Evolutionary conservation across 805 yeast species (phyloP).

Genomic region (Limtongozyma cylindracea): DNA sequence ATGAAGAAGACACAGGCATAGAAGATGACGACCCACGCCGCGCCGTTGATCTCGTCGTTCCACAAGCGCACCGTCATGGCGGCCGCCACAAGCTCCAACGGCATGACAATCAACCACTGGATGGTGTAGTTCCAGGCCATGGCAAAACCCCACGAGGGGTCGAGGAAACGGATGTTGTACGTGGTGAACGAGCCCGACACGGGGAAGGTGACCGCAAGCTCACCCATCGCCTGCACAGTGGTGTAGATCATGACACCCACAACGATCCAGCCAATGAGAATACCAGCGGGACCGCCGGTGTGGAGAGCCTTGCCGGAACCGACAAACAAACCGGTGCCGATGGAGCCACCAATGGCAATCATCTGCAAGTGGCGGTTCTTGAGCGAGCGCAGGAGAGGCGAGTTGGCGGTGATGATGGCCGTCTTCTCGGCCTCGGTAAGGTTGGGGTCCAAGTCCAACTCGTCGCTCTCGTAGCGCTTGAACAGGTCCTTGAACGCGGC

Average conservation of each 20-base stretch:
- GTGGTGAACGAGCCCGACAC: conserved; percentile 39
- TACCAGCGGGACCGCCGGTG: conserved; percentile 41
- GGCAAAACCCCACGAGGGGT: background rate
- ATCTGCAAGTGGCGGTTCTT: conserved; percentile 37
- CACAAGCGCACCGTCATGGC: background rate
- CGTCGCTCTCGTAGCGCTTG: conserved; percentile 8
- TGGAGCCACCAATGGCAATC: conserved; percentile 43
- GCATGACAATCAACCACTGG: background rate
- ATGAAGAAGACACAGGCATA: background rate
- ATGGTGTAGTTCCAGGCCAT: background rate
- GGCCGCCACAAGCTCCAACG: background rate
- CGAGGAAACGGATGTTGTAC: conserved; percentile 15
- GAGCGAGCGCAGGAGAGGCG: conserved; percentile 30
- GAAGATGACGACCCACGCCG: background rate
- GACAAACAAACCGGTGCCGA: conserved; percentile 46
- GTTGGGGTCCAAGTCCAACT: conserved; percentile 17
- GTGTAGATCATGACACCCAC: conserved; percentile 29
- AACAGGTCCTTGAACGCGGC: conserved; percentile 8
- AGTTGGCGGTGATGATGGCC: conserved; percentile 20
- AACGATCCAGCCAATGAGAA: conserved; percentile 24
- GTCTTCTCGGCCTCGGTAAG: conserved; percentile 18
- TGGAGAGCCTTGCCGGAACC: conserved; percentile 31
- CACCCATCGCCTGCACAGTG: conserved; percentile 38
- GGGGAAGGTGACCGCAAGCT: conserved; percentile 35
- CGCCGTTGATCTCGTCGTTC: background rate